Percentiles rank a stretch among this genome's conserved stretches.
These are phyloP conservation scores for Lipomyces oligophaga DNA, from an alignment of 805 yeast genomes.

Conservation along the genomic window DNA sequence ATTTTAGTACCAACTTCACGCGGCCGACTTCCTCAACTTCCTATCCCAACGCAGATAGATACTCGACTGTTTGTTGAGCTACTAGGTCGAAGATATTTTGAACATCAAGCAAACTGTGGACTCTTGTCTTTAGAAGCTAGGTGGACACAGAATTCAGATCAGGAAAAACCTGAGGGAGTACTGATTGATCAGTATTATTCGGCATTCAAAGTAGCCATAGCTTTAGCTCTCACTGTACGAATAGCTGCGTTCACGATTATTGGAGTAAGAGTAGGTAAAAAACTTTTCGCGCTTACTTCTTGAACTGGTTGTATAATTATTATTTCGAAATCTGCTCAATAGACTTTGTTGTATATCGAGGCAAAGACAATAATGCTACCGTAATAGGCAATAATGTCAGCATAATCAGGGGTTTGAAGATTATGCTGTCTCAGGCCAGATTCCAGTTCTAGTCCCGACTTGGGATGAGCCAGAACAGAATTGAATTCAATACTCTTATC, in stretches of 20 bases:
- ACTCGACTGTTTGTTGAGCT: conserved; percentile 10
- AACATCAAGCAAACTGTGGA: background rate
- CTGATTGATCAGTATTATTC: conserved; percentile 3
- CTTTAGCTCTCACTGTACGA: background rate
- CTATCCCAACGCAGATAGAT: conserved; percentile 12
- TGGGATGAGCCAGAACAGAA: too few relatives aligned
- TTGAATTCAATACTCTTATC: too few relatives aligned
- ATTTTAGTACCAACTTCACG: conserved; percentile 3
- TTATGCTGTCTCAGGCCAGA: too few relatives aligned
- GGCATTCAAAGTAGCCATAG: conserved; percentile 4
- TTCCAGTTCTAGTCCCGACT: too few relatives aligned
- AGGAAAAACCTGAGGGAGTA: background rate
- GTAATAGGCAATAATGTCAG: too few relatives aligned
- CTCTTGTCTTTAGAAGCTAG: conserved; percentile 3
- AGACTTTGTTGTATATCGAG: too few relatives aligned
- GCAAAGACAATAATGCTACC: too few relatives aligned
- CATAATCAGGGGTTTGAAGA: too few relatives aligned
- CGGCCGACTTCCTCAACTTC: conserved; percentile 11
- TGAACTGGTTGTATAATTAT: too few relatives aligned
- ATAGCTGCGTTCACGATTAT: background rate
- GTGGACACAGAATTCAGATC: conserved; percentile 1
- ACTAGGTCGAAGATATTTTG: conserved; percentile 9
- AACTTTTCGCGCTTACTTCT: background rate
- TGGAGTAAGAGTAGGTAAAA: background rate
- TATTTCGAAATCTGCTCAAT: too few relatives aligned